Evolutionary conservation across 352 stramenopile species (phyloP).

Genomic region (Peronospora tabacina): DNA sequence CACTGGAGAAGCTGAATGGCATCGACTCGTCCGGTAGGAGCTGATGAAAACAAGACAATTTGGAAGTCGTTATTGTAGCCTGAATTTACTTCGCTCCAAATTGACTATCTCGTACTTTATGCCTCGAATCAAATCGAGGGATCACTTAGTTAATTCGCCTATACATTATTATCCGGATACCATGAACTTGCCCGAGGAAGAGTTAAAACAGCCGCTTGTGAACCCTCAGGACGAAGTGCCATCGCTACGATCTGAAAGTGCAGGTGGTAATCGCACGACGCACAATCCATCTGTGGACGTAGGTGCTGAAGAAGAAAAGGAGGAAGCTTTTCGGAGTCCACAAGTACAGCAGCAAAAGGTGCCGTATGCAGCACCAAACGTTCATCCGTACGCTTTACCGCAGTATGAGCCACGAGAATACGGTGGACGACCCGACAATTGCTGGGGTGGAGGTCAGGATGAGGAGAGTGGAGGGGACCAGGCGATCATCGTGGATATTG

Average conservation of each 20-base stretch:
- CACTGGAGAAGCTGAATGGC: slow-evolving; percentile 80
- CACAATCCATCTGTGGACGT: slow-evolving; percentile 20
- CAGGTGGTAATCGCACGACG: slow-evolving; percentile 14
- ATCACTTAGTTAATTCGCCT: neutral
- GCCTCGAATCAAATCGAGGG: slow-evolving; percentile 16
- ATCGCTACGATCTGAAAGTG: slow-evolving; percentile 6
- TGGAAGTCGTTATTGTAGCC: slow-evolving; percentile 15
- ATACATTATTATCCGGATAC: slow-evolving; percentile 3
- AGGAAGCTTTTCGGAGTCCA: slow-evolving; percentile 20
- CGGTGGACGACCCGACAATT: slow-evolving; percentile 25
- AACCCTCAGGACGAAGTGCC: slow-evolving; percentile 11
- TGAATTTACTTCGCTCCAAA: slow-evolving; percentile 14
- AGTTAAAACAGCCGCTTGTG: slow-evolving; percentile 72
- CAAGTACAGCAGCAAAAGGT: slow-evolving; percentile 28
- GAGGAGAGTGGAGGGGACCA: slow-evolving; percentile 37
- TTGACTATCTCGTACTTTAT: slow-evolving; percentile 20
- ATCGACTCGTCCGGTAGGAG: slow-evolving; percentile 15
- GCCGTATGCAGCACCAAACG: slow-evolving; percentile 61
- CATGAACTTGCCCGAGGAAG: slow-evolving; percentile 70
- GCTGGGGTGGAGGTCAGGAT: slow-evolving; percentile 38
- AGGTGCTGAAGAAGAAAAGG: slow-evolving; percentile 55
- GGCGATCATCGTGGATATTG: slow-evolving; percentile 61
- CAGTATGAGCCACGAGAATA: slow-evolving; percentile 68
- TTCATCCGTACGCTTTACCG: slow-evolving; percentile 73
- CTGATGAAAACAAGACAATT: slow-evolving; percentile 6